phyloP scores from a whole-genome alignment of 2,329 filamentous ascomycete genomes.

The Aspergillus pseudonomiae region DNA sequence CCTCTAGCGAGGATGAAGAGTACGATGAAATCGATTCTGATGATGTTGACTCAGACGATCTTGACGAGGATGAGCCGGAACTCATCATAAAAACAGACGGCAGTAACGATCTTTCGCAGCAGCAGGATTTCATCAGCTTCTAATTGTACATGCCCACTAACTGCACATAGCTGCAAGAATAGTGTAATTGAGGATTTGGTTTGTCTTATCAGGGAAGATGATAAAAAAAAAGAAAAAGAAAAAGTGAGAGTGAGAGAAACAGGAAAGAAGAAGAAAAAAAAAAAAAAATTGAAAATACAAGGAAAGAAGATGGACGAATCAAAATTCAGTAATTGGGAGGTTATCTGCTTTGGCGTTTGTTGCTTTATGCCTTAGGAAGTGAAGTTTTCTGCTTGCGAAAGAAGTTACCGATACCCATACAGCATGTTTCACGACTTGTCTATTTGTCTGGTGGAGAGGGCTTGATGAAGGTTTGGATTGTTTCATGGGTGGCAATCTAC shows the following conservation, averaged over 20 bases:
- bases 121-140: constrained; percentile 58
- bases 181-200: constrained; percentile 2
- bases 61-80: constrained; percentile 48
- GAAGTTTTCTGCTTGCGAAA: not conserved
- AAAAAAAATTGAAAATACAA: not conserved
- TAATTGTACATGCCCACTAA: constrained; percentile 31
- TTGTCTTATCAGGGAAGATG: not conserved
- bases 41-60: constrained; percentile 69
- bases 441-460: not conserved
- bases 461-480: not conserved
- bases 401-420: constrained; percentile 10
- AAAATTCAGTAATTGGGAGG: constrained; percentile 1
- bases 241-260: no score
- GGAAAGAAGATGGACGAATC: not conserved
- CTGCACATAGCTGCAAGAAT: constrained; percentile 9
- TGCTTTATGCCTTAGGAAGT: constrained; percentile 1
- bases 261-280: not conserved
- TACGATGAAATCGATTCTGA: constrained; percentile 68
- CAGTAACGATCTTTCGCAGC: constrained; percentile 53
- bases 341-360: constrained; percentile 1
- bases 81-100: constrained; percentile 41
- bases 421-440: constrained; percentile 5
- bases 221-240: not conserved
- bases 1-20: constrained; percentile 77
- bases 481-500: not conserved